Percentiles rank a stretch among this genome's conserved stretches.
These are phyloP conservation scores for Paramecium sonneborni DNA, from an alignment of 73 alveolate genomes.

Conservation along the genomic window DNA sequence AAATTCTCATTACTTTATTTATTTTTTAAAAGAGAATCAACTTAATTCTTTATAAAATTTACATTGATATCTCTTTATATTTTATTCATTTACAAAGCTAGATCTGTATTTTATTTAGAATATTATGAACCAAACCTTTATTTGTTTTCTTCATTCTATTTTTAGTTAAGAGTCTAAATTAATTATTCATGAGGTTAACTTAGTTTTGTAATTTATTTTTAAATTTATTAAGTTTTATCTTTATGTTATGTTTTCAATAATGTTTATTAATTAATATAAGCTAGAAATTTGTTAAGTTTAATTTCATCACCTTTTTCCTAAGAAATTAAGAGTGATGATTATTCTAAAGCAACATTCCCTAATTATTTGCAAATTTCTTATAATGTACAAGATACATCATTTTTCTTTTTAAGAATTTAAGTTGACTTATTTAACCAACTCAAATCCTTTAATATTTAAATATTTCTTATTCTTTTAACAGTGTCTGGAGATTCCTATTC, in stretches of 20 bases:
- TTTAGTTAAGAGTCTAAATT: not conserved
- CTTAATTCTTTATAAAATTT: not conserved
- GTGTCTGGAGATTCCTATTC: not conserved
- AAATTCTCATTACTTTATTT: not conserved
- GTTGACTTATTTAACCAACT: not conserved
- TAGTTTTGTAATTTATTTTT: not conserved
- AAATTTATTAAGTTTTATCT: not conserved
- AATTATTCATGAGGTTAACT: conserved; percentile 24
- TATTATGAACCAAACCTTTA: not conserved
- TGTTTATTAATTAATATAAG: not conserved
- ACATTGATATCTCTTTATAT: not conserved
- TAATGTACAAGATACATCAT: not conserved
- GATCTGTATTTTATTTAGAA: not conserved
- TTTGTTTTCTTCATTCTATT: not conserved
- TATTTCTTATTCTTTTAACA: not conserved
- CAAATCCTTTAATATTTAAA: not conserved
- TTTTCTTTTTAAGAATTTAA: not conserved
- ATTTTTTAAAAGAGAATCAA: not conserved
- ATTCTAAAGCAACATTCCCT: not conserved
- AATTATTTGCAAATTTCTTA: conserved; percentile 2
- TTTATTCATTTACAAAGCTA: not conserved
- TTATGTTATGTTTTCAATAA: not conserved
- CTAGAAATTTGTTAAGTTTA: not conserved
- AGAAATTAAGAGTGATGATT: not conserved
- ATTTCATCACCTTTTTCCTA: not conserved